These are phyloP conservation scores for Chloroidium sp. DNA, from an alignment of 163 green algal genomes.

Conservation along the genomic window DNA sequence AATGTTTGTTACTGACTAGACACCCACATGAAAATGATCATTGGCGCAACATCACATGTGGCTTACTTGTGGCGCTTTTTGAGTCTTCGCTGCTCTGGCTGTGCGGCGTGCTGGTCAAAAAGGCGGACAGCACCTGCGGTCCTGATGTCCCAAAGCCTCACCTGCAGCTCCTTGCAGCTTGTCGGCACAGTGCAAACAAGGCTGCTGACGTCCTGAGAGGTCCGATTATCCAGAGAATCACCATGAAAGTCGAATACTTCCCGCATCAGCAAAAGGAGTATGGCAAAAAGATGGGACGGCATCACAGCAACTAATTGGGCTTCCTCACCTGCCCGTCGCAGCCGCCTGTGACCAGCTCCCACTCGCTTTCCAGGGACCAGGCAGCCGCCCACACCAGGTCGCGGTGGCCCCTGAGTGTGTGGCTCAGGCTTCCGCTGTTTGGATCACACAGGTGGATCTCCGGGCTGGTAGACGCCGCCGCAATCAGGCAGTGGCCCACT, in stretches of 20 bases:
- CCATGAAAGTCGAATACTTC: too few relatives aligned
- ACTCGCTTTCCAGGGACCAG: conserved; percentile 62
- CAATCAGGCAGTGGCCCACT: conserved; percentile 53
- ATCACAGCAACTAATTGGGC: too few relatives aligned
- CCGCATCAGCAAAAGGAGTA: too few relatives aligned
- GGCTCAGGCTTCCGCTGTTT: conserved; percentile 49
- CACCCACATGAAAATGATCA: too few relatives aligned
- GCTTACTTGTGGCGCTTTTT: background rate
- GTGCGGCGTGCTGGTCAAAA: too few relatives aligned
- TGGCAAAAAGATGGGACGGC: too few relatives aligned
- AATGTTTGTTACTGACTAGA: background rate
- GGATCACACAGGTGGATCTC: conserved; percentile 66
- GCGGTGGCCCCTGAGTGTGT: conserved; percentile 67
- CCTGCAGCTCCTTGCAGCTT: conserved; percentile 5
- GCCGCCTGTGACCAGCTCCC: conserved; percentile 55
- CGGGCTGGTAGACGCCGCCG: conserved; percentile 35
- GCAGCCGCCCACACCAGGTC: conserved; percentile 46
- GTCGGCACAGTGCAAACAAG: too few relatives aligned
- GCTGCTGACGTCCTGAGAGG: too few relatives aligned
- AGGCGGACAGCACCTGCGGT: conserved; percentile 22
- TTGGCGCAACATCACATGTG: conserved; percentile 13
- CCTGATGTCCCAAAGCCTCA: conserved; percentile 80
- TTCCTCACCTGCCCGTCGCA: conserved; percentile 32
- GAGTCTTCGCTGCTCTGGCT: too few relatives aligned
- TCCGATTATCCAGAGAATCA: too few relatives aligned